A percentile compares a stretch with the other conserved stretches of the same genome.
Evolutionary conservation across 2,329 filamentous ascomycete genomes (phyloP).

Genomic region (Pseudovirgaria hyperparasitica): DNA sequence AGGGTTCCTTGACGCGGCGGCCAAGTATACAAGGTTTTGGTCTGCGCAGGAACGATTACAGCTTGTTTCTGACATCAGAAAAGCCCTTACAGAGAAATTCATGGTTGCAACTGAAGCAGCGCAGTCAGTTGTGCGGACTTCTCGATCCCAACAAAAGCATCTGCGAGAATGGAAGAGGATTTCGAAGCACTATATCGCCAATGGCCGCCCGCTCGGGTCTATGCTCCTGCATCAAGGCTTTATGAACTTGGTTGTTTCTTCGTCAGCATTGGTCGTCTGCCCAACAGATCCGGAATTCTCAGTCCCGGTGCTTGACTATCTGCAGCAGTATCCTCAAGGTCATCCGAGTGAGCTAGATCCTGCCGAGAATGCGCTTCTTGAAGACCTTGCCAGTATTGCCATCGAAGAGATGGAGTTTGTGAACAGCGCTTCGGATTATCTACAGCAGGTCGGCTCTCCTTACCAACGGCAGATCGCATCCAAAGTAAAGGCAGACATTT

Average conservation of each 20-base stretch:
- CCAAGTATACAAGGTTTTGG: constrained; percentile 73
- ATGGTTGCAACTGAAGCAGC: constrained; percentile 78
- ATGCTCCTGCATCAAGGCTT: constrained; percentile 86
- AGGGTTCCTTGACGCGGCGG: constrained; percentile 76
- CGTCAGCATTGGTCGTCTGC: constrained; percentile 59
- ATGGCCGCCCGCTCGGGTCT: constrained; percentile 71
- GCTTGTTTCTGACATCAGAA: constrained; percentile 58
- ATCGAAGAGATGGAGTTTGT: constrained; percentile 74
- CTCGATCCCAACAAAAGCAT: constrained; percentile 49
- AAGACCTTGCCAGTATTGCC: constrained; percentile 56
- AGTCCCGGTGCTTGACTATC: constrained; percentile 58
- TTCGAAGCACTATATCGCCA: constrained; percentile 66
- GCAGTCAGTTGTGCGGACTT: constrained; percentile 79
- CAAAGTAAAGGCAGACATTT: constrained; percentile 68
- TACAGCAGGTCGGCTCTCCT: constrained; percentile 63
- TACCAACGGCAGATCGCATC: constrained; percentile 81
- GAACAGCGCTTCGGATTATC: constrained; percentile 81
- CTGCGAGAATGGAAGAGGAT: constrained; percentile 82
- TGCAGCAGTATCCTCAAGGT: constrained; percentile 24
- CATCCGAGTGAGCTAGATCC: constrained; percentile 8
- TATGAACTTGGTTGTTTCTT: constrained; percentile 70
- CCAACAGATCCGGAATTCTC: constrained; percentile 47
- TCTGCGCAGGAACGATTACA: constrained; percentile 57
- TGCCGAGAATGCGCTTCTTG: constrained; percentile 26
- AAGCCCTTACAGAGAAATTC: constrained; percentile 71